Percentiles rank a stretch among this genome's conserved stretches.
These are phyloP conservation scores for Phytophthora parvispora DNA, from an alignment of 352 stramenopile genomes.

Conservation along the genomic window DNA sequence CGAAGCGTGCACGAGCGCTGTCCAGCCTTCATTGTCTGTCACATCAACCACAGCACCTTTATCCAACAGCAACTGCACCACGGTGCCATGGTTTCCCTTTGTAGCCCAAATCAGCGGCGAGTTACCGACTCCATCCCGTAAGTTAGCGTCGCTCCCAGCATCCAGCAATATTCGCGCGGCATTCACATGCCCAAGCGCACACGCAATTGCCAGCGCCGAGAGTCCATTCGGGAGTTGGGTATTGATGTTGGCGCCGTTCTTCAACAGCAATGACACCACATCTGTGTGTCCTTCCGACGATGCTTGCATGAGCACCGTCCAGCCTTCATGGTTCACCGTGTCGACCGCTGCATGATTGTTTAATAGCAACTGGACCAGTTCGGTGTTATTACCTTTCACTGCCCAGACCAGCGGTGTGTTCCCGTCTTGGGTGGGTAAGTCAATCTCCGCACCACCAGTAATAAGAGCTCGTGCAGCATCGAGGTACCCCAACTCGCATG, in stretches of 20 bases:
- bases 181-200: neutral
- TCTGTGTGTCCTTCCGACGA: neutral
- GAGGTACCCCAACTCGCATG: neutral
- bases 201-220: neutral
- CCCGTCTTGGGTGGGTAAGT: neutral
- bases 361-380: neutral
- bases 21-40: neutral
- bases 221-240: neutral
- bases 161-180: neutral
- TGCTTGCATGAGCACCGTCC: neutral
- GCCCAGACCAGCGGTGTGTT: neutral
- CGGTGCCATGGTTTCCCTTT: neutral
- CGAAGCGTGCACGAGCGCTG: too few relatives aligned
- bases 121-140: neutral
- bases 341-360: neutral
- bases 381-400: neutral
- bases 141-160: neutral
- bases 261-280: neutral
- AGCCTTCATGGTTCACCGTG: neutral
- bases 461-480: neutral
- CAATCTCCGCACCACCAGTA: neutral
- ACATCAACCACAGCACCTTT: neutral
- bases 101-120: neutral
- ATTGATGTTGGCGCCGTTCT: neutral
- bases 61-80: neutral